These are phyloP conservation scores for Arthrobotrys iridis DNA, from an alignment of 2,329 filamentous ascomycete species.

Conservation along the genomic window DNA sequence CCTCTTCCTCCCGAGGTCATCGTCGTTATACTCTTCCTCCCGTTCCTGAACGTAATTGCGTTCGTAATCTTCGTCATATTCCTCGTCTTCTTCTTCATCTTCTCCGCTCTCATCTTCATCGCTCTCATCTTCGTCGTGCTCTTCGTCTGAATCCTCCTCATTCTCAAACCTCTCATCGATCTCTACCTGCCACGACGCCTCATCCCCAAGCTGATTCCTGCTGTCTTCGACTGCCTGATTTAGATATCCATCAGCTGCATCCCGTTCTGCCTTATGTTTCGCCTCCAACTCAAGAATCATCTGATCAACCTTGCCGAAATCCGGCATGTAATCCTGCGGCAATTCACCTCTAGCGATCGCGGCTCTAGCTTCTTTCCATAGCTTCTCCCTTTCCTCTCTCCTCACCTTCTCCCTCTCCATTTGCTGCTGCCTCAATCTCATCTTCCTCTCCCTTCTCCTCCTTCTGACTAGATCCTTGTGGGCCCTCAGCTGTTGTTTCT, in stretches of 20 bases:
- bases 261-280: neutral
- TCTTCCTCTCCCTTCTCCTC: slow-evolving; percentile 39
- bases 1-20: neutral
- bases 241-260: neutral
- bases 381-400: slow-evolving; percentile 23
- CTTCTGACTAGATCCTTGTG: slow-evolving; percentile 23
- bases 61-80: slow-evolving; percentile 47
- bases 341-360: slow-evolving; percentile 3
- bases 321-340: neutral
- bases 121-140: slow-evolving; percentile 70
- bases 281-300: neutral
- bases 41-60: slow-evolving; percentile 6
- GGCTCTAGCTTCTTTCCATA: slow-evolving; percentile 29
- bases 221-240: neutral
- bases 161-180: neutral
- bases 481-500: slow-evolving; percentile 32
- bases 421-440: slow-evolving; percentile 32
- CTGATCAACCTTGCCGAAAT: neutral
- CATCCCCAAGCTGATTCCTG: neutral
- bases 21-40: slow-evolving; percentile 6
- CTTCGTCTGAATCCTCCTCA: slow-evolving; percentile 62
- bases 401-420: slow-evolving; percentile 31
- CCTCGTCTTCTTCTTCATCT: slow-evolving; percentile 72
- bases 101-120: slow-evolving; percentile 71
- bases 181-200: neutral